Evolutionary conservation across 768 basidiomycete species (phyloP), one percentile per base, ranked within the genome.

Genomic region (Amyloporia xantha): DNA sequence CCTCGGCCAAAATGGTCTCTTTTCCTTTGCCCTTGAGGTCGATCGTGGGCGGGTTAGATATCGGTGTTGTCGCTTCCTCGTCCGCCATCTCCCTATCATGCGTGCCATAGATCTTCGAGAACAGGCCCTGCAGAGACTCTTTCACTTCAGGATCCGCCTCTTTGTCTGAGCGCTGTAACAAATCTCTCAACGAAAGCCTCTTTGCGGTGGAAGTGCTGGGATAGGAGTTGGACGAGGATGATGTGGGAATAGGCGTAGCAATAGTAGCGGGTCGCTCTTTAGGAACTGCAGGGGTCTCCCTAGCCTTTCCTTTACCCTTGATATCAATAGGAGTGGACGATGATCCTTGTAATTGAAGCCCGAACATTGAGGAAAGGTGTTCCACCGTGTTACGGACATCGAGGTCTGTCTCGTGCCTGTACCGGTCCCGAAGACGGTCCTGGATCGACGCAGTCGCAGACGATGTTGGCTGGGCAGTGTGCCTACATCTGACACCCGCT

Each of bases 291-390:
- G 38, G 38, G 10, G 37, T 58, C 46, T 33, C 50, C 38, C 49
- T 49, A 6, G 55, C 57, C 43, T 57, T 62, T 15, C 59, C 59
- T 51, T 59, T 59, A 37, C 53, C 59, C 45, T 56, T 54, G 38
- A 28, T 36, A 13, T 49, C 56, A 5, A 45, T 45, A 4, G 60
- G 46, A 12, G 21, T 11, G 1, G 38, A 19, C 4, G 38, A 4
- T 12, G 36, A 7, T 7, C n/a, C 7, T 5, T 42, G 13, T 4
- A 47, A 27, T 11, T 33, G 7, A 4, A 23, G 36, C 48, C 11
- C 5, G 17, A 43, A 30, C 21, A 52, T 4, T 45, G 48, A 48
- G 27, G 24, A 25, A 9, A 48, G 40, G 41, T 44, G 19, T 35
- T 54, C 44, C 51, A 47, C 36, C 17, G 38, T 30, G 10, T 9